Evolutionary conservation across 768 basidiomycete species (phyloP), one percentile per base, ranked within the genome.

Genomic region (Panellus pusillus): DNA sequence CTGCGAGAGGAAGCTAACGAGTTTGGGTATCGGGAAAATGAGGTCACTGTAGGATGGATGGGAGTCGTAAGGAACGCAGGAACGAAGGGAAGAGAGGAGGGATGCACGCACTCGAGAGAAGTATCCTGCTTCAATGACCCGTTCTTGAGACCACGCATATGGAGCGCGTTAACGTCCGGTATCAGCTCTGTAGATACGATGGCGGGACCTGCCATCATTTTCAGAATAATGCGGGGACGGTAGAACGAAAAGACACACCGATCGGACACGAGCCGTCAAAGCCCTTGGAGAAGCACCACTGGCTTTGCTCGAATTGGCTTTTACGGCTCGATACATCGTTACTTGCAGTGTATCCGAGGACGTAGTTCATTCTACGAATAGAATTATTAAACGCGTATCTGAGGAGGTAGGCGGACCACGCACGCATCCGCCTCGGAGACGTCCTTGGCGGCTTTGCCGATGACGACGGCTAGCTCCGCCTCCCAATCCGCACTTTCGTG

Each of bases 341-440:
- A 11, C 9, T 14, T 6, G 11, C 43, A 15, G 43, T 44, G n/a
- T 44, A 44, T 12, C 43, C 43, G 6, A 44, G 43, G 3, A 44
- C 43, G 13, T 44, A 44, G 13, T 18, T 8, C 20, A 44, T 6
- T 32, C 31, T 32, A 13, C 31, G n/a, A n/a, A n/a, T n/a, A n/a
- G n/a, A n/a, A n/a, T n/a, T n/a, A n/a, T n/a, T n/a, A n/a, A n/a
- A n/a, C n/a, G n/a, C n/a, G n/a, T n/a, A n/a, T n/a, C n/a, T n/a
- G n/a, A n/a, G n/a, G n/a, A n/a, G n/a, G n/a, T n/a, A n/a, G n/a
- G n/a, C n/a, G n/a, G n/a, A n/a, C n/a, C n/a, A 32, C 31, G 31
- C 31, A 32, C 43, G 43, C 43, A 12, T 44, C 43, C 13, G 43
- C 43, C 24, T 44, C 43, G n/a, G 43, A 44, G 43, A 44, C 43